These are phyloP conservation scores for Globisporangium carolinianum DNA, from an alignment of 352 stramenopile genomes.

Conservation along the genomic window DNA sequence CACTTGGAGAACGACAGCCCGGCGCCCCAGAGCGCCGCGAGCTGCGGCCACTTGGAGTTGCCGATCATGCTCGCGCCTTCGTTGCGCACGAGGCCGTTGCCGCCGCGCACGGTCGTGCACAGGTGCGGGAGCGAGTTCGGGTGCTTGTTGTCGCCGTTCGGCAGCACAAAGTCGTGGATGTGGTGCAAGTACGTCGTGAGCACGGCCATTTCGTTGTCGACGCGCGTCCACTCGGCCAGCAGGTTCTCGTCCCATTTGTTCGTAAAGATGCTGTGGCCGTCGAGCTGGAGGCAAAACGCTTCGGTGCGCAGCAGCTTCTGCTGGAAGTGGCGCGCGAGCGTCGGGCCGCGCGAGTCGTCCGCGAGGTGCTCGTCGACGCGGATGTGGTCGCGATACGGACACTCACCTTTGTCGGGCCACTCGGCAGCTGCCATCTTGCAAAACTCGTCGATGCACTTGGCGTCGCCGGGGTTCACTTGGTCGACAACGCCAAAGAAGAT, in stretches of 20 bases:
- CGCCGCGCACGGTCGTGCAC: constrained; percentile 66
- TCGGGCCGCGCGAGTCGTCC: constrained; percentile 70
- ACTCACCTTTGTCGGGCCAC: constrained; percentile 57
- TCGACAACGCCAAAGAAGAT: constrained; percentile 81
- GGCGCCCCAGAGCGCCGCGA: constrained; percentile 68
- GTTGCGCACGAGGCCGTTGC: constrained; percentile 62
- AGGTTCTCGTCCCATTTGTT: constrained; percentile 78
- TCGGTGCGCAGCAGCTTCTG: constrained; percentile 70
- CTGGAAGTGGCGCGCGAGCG: constrained; percentile 72
- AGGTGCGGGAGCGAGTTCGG: constrained; percentile 59
- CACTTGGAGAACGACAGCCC: constrained; percentile 83
- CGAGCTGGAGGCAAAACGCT: constrained; percentile 82
- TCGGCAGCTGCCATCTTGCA: constrained; percentile 66
- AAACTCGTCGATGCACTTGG: constrained; percentile 66
- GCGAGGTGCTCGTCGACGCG: constrained; percentile 57
- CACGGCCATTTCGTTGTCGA: constrained; percentile 82
- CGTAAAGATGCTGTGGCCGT: constrained; percentile 83
- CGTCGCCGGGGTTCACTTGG: constrained; percentile 68
- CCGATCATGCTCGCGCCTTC: constrained; percentile 78
- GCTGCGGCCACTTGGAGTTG: constrained; percentile 60
- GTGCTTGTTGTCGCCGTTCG: constrained; percentile 70
- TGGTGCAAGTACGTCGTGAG: constrained; percentile 79
- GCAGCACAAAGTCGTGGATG: constrained; percentile 73
- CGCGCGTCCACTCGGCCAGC: constrained; percentile 59
- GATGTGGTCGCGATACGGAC: constrained; percentile 67